These are phyloP conservation scores for Salix caprea DNA, from an alignment of 345 rosid species.

Conservation along the genomic window DNA sequence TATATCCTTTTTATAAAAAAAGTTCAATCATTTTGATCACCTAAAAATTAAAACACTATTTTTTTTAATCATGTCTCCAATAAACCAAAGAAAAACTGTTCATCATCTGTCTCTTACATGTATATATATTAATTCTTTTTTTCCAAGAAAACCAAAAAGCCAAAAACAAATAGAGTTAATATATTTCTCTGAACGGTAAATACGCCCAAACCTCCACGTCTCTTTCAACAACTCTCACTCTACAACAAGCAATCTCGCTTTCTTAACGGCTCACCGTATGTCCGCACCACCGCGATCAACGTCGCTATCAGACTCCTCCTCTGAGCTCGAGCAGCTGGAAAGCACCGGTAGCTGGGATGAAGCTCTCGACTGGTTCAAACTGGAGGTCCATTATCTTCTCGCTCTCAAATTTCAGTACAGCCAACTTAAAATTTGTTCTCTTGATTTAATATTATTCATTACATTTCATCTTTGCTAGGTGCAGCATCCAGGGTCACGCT, in stretches of 20 bases:
- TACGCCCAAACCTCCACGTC: not conserved
- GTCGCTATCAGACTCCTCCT: conserved; percentile 45
- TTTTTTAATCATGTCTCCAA: no score
- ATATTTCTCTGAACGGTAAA: conserved; percentile 1
- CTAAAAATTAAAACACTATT: no score
- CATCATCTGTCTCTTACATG: no score
- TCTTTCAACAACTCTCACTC: not conserved
- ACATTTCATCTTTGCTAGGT: not conserved
- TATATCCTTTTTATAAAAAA: no score
- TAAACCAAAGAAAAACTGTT: no score
- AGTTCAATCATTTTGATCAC: no score
- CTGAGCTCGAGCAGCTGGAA: conserved; percentile 61
- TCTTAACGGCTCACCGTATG: conserved; percentile 27
- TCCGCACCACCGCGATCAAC: conserved; percentile 46
- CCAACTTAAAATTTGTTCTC: not conserved
- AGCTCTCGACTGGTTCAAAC: conserved; percentile 69
- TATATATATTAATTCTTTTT: no score
- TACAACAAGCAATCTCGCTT: not conserved
- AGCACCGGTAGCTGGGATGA: conserved; percentile 76
- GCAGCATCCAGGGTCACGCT: conserved; percentile 44
- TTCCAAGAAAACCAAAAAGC: not conserved
- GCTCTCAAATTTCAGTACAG: not conserved
- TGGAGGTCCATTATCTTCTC: conserved; percentile 28
- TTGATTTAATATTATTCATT: not conserved
- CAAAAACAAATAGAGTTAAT: not conserved